Evolutionary conservation across 192 early-diverging fungal genomes (phyloP).

Genomic region (Spinellus fusiger): DNA sequence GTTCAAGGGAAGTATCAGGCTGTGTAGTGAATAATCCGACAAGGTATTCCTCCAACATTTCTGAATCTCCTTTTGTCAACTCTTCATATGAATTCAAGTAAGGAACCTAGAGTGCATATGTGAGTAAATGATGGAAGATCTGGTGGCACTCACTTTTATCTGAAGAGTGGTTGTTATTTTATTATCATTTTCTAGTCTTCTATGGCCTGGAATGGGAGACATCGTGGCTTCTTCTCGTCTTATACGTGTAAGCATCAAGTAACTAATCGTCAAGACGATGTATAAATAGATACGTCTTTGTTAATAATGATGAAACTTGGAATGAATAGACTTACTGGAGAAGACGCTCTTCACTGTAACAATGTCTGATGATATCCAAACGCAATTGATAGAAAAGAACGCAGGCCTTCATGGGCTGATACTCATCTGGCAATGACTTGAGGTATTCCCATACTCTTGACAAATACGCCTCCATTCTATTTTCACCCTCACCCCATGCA

Average conservation of each 20-base stretch:
- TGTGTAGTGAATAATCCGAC: not conserved
- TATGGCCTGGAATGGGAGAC: not conserved
- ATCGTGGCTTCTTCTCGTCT: not conserved
- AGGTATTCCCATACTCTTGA: not conserved
- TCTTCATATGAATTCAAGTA: not conserved
- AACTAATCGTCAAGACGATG: no score
- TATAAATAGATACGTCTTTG: not conserved
- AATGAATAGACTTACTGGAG: not conserved
- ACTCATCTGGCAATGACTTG: not conserved
- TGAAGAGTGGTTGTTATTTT: no score
- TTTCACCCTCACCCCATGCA: constrained; percentile 8
- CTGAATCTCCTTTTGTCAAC: not conserved
- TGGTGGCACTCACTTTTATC: no score
- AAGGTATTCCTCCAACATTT: not conserved
- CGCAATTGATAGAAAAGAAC: constrained; percentile 6
- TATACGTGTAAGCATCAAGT: not conserved
- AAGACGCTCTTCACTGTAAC: constrained; percentile 6
- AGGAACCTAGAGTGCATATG: not conserved
- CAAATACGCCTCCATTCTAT: not conserved
- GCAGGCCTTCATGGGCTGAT: not conserved
- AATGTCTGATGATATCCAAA: constrained; percentile 5
- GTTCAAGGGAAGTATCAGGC: not conserved
- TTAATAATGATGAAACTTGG: not conserved
- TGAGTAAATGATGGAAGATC: no score
- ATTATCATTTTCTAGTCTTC: not conserved